Percentiles rank a stretch among this genome's conserved stretches.
Evolutionary conservation across 208 protist species (phyloP).

Genomic region (Trypanosoma conorhini): DNA sequence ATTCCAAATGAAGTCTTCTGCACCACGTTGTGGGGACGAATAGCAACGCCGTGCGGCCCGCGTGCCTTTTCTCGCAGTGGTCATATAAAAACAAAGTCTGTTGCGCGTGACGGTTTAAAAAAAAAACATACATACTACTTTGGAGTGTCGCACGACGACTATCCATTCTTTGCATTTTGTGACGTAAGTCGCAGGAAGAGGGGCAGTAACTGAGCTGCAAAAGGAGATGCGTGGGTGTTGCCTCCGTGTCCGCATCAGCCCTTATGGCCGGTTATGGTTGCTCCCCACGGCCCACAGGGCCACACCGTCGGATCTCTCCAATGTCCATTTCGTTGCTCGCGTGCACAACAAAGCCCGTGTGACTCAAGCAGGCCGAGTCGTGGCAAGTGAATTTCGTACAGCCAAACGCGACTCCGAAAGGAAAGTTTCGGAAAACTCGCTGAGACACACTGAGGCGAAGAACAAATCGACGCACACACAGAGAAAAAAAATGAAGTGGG

Average conservation of each 20-base stretch:
- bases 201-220: neutral
- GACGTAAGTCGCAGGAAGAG: neutral
- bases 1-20: neutral
- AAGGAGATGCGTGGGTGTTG: neutral
- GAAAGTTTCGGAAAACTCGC: neutral
- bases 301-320: neutral
- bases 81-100: neutral
- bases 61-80: neutral
- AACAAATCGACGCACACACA: neutral
- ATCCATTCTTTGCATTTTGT: neutral
- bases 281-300: no score
- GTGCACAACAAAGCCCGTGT: neutral
- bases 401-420: neutral
- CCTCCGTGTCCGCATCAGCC: no score
- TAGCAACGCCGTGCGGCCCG: neutral
- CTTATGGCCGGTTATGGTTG: no score
- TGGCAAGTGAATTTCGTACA: constrained; percentile 2
- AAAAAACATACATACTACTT: no score
- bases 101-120: neutral
- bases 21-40: neutral
- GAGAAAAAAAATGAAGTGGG: neutral
- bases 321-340: neutral
- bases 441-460: neutral
- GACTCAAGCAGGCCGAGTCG: neutral
- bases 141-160: neutral